Base-by-base conservation (phyloP, 805 yeast genomes). In the Saccharomycopsis javanensis region DNA sequence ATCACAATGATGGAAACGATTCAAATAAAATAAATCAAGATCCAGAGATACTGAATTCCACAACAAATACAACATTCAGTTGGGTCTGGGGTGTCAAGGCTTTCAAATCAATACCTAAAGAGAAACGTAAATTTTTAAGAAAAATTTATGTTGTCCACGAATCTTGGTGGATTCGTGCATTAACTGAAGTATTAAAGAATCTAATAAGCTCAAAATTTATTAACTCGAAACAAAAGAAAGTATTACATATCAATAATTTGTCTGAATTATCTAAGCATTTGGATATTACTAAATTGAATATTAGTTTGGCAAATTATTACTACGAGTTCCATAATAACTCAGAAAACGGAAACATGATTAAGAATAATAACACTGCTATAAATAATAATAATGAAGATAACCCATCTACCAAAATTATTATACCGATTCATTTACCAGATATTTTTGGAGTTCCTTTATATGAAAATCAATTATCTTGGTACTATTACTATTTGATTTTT, bases 61-160 rank as follows among this genome's bases (percentile, higher is more conserved):
- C 48, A 8, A 25, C n/a, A 18, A 25, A 23, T 25, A 42, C 27
- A 33, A 57, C 56, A 27, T 58, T 60, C 54, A 42, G 55, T 51
- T 83, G 95, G 90, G 75, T 84, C 6, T 85, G 89, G 79, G 87
- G 89, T 59, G 73, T 81, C n/a, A 76, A 73, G 53, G 75, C 81
- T 55, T 81, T 78, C 66, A 71, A 79, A 60, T 70, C 79, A 61
- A 75, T 92, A 28, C 82, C 92, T 1, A 75, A 78, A 15, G 75
- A 74, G 4, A 70, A 76, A 50, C 79, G 80, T 59, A 77, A 78
- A 55, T 74, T 79, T 56, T 69, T 92, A 50, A 71, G 72, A 54
- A 84, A 81, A 64, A 74, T 89, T 2, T 86, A 84, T 61, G 78
- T 91, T 31, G 96, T 92, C 2, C 97, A 92, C 69, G 97, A 91